Evolutionary conservation across 2,329 filamentous ascomycete genomes (phyloP), one percentile per base, ranked within the genome.

Genomic region (Hymenoscyphus scutula): DNA sequence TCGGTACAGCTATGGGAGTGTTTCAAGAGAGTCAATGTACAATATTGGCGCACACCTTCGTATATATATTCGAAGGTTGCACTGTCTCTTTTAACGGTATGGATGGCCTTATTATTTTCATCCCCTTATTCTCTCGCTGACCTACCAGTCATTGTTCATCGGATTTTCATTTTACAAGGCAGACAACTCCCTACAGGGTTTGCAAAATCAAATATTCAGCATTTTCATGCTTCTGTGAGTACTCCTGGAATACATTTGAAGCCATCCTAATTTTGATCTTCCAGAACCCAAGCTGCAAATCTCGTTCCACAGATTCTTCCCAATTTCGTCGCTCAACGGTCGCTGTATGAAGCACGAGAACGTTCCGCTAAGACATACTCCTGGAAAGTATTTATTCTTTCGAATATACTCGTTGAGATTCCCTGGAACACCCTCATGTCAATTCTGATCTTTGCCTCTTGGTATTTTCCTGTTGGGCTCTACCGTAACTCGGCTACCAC

Each of bases 381-480:
- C 2, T 90, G 87, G 79, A 77, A 89, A 64, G 77, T 88, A 37
- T 77, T 90, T n/a, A 82, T 90, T 69, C 74, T 89, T 0, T 90
- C 89, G 61, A 87, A 90, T 57, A 89, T 97, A 67, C 78, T 92
- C 45, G 91, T 94, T 63, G 93, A 97, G 75, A 79, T 97, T 5
- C 91, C 92, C 0, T 97, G 90, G 88, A 92, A 96, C 74, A 68
- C 68, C 6, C 77, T 95, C 48, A 89, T 91, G 82, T 85, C 86
- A 1, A 81, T 88, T 19, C 78, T 96, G 69, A 89, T 93, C 78
- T 96, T 81, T 79, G 82, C 91, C 71, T 87, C 82, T 73, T 94
- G 90, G 85, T 97, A 96, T 79, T 97, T 93, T 74, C 91, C 92
- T 0, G 84, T 96, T 57, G 90, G 90, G 2, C 37, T 73, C 5